phyloP scores from a whole-genome alignment of 2,329 filamentous ascomycete genomes.

The Myriosclerotinia scirpicola region DNA sequence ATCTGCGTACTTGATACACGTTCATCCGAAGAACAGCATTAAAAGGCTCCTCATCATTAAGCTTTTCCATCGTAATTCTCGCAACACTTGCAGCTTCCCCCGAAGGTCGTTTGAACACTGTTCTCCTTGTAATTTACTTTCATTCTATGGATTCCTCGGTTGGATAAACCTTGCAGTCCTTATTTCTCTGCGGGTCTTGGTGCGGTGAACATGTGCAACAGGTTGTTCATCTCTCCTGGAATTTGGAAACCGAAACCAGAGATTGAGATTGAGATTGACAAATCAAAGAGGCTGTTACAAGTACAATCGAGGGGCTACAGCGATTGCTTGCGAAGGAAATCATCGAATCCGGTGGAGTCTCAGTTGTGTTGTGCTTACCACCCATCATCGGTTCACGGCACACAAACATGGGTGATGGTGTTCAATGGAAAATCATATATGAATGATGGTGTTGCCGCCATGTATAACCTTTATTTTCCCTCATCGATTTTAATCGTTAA shows the following conservation, averaged over 20 bases:
- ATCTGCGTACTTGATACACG: not conserved
- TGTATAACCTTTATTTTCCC: not conserved
- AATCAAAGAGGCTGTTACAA: constrained; percentile 10
- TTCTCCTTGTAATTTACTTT: not conserved
- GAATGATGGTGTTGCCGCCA: not conserved
- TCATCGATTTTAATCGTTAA: constrained; percentile 2
- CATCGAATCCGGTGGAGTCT: not conserved
- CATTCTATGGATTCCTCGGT: not conserved
- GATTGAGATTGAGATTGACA: constrained; percentile 5
- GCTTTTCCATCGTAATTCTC: not conserved
- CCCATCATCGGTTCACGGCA: constrained; percentile 15
- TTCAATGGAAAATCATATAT: constrained; percentile 12
- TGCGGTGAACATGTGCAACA: constrained; percentile 5
- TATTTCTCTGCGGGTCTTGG: not conserved
- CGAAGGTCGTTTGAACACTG: not conserved
- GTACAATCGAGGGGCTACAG: not conserved
- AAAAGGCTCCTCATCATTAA: not conserved
- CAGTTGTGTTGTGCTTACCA: not conserved
- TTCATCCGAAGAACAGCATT: not conserved
- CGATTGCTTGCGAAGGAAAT: not conserved
- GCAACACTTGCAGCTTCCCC: not conserved
- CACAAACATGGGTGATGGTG: not conserved
- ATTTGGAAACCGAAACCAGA: constrained; percentile 14
- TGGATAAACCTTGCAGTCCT: not conserved
- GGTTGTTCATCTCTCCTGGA: constrained; percentile 3